Conservation (phyloP, 441 rosid genomes). For the Gossypium trilobum region DNA sequence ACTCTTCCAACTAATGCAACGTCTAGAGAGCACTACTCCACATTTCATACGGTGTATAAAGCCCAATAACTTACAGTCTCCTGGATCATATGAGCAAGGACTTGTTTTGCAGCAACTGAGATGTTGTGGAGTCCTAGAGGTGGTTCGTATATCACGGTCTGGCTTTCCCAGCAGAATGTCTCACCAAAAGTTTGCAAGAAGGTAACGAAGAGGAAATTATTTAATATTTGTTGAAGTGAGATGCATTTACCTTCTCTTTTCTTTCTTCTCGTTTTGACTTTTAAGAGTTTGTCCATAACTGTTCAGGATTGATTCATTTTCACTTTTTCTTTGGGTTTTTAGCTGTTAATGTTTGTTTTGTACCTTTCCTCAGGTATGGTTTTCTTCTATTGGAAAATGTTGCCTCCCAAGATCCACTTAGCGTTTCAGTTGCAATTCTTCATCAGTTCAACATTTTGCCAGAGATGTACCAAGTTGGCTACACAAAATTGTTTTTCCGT, state of each 20-base stretch:
- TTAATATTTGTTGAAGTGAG: neutral
- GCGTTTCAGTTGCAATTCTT: constrained; percentile 95
- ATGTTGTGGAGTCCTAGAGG: constrained; percentile 97
- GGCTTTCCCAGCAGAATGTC: constrained; percentile 98
- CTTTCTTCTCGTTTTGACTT: neutral
- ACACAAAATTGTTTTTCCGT: constrained; percentile 88
- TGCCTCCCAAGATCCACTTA: constrained; percentile 80
- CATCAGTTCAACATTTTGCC: constrained; percentile 94
- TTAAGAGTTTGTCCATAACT: neutral
- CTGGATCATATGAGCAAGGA: constrained; percentile 78
- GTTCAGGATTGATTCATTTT: neutral
- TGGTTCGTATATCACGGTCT: constrained; percentile 94
- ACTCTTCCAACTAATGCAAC: constrained; percentile 94
- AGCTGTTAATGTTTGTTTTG: constrained; percentile 8
- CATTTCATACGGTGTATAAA: constrained; percentile 98
- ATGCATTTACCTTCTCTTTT: neutral
- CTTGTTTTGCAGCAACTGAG: constrained; percentile 90
- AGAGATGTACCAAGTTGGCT: constrained; percentile 99
- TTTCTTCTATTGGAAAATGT: constrained; percentile 76
- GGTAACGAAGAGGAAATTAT: constrained; percentile 34
- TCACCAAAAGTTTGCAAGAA: constrained; percentile 90
- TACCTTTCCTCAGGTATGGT: constrained; percentile 61
- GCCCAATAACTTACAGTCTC: constrained; percentile 81
- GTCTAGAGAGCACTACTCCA: constrained; percentile 85
- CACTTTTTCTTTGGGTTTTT: neutral